Percentiles rank a stretch among this genome's conserved stretches.
Conservation (phyloP, 1,284 basidiomycete species). For the Fomitopsis betulina region DNA sequence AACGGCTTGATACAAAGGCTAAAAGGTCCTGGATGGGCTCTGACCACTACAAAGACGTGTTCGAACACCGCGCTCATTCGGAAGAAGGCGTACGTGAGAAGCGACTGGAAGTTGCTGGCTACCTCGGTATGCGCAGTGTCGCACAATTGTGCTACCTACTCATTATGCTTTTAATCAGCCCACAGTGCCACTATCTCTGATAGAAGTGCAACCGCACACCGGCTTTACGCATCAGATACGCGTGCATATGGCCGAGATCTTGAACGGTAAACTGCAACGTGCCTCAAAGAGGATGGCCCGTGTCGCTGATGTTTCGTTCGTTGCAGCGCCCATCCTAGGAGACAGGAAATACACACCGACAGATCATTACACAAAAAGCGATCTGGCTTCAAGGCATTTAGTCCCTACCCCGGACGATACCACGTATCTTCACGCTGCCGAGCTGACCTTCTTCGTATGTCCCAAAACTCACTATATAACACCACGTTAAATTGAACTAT, state of each 20-base stretch:
- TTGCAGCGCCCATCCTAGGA: neutral
- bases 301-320: neutral
- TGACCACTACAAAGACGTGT: neutral
- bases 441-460: neutral
- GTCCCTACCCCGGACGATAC: neutral
- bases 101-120: neutral
- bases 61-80: neutral
- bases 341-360: neutral
- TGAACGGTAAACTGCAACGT: neutral
- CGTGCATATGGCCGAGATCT: neutral
- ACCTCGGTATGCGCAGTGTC: neutral
- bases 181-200: neutral
- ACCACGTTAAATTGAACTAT: neutral
- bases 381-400: neutral
- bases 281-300: no score
- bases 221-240: neutral
- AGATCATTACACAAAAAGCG: neutral
- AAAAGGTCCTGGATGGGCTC: neutral
- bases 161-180: neutral
- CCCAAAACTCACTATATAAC: neutral
- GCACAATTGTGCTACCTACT: neutral
- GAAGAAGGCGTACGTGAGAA: neutral
- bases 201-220: neutral
- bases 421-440: neutral
- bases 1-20: neutral